Conservation (phyloP, 148 eudicot genomes). For the Bassia scoparia region DNA sequence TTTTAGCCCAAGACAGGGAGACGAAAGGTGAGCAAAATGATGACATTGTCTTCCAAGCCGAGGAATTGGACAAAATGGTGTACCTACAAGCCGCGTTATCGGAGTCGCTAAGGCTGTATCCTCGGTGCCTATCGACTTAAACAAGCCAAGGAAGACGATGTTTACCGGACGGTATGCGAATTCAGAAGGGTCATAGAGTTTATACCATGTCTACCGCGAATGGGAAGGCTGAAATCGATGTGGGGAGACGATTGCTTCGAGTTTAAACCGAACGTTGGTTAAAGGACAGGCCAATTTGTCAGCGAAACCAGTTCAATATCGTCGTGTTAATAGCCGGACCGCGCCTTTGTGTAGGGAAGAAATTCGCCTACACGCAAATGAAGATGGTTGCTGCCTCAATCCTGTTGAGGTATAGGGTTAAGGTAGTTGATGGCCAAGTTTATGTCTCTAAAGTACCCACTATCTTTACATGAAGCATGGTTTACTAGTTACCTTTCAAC, state of each 20-base stretch:
- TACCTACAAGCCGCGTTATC: constrained; percentile 53
- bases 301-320: constrained; percentile 44
- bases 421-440: constrained; percentile 36
- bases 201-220: constrained; percentile 41
- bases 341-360: constrained; percentile 49
- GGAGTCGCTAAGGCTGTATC: constrained; percentile 47
- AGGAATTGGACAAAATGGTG: constrained; percentile 47
- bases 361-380: constrained; percentile 52
- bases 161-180: constrained; percentile 36
- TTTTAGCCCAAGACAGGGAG: constrained; percentile 22
- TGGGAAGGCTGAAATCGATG: constrained; percentile 36
- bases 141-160: constrained; percentile 45
- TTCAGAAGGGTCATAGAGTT: constrained; percentile 36
- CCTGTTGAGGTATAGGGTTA: constrained; percentile 39
- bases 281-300: constrained; percentile 38
- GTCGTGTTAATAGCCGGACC: constrained; percentile 47
- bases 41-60: constrained; percentile 28
- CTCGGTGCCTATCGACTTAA: constrained; percentile 58
- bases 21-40: neutral
- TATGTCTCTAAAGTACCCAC: constrained; percentile 40
- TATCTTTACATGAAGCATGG: constrained; percentile 51
- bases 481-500: constrained; percentile 33
- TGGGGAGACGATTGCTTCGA: constrained; percentile 47
- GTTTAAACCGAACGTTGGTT: constrained; percentile 44
- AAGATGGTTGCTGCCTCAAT: constrained; percentile 50